These are phyloP conservation scores for Sextonia rubra DNA, from an alignment of 164 flowering plant genomes.

Conservation along the genomic window DNA sequence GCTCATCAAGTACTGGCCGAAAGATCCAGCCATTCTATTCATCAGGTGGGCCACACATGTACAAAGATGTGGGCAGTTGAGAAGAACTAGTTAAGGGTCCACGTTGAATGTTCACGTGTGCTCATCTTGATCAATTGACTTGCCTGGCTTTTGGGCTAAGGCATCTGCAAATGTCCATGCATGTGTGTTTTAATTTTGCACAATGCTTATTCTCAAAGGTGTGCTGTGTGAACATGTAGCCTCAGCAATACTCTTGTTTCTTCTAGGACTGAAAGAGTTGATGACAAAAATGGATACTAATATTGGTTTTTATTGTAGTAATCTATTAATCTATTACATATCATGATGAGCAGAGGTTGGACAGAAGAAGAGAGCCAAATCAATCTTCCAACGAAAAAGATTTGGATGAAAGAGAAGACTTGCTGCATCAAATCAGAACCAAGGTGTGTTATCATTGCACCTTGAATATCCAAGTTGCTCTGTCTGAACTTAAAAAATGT, in stretches of 20 bases:
- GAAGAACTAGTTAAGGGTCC: background rate
- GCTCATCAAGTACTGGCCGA: background rate
- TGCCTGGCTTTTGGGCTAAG: background rate
- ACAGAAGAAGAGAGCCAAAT: slow-evolving; percentile 25
- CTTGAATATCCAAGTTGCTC: background rate
- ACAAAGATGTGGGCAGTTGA: background rate
- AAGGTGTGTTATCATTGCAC: slow-evolving; percentile 35
- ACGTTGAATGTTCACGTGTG: background rate
- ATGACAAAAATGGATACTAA: background rate
- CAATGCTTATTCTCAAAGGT: too few relatives aligned
- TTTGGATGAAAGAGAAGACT: slow-evolving; percentile 52
- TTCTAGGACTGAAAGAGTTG: background rate
- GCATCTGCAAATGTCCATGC: too few relatives aligned
- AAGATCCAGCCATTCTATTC: background rate
- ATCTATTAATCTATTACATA: slow-evolving; percentile 8
- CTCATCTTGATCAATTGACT: background rate
- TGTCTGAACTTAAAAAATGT: background rate
- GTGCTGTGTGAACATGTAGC: too few relatives aligned
- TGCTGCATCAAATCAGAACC: slow-evolving; percentile 71
- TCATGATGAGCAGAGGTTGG: slow-evolving; percentile 28
- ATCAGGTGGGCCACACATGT: background rate
- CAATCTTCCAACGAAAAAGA: slow-evolving; percentile 26
- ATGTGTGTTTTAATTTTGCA: too few relatives aligned
- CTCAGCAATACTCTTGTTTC: too few relatives aligned
- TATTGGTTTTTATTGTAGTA: background rate